Evolutionary conservation across 768 basidiomycete species (phyloP).

Genomic region (Auriscalpium vulgare): DNA sequence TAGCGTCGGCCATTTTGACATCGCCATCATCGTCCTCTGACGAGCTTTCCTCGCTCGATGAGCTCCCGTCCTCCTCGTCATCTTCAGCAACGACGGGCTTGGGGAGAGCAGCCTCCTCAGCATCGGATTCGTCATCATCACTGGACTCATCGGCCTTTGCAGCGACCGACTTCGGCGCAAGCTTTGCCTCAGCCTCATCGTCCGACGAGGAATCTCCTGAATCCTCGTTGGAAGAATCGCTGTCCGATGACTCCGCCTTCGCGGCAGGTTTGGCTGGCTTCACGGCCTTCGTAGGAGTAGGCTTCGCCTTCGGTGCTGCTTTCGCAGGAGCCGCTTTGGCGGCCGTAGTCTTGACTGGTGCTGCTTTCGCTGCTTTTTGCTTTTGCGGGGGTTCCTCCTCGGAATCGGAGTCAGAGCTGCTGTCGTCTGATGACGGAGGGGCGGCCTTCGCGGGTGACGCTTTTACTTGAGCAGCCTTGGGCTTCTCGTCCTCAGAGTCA

Average conservation of each 20-base stretch:
- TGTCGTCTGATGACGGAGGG: conserved; percentile 18
- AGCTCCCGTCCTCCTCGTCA: neutral
- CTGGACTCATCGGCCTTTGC: conserved; percentile 18
- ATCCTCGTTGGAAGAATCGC: conserved; percentile 21
- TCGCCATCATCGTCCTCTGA: conserved; percentile 39
- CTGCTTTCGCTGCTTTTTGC: conserved; percentile 2
- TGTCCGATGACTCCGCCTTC: conserved; percentile 18
- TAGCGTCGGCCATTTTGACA: conserved; percentile 47
- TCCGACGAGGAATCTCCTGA: conserved; percentile 20
- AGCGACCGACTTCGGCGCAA: conserved; percentile 6
- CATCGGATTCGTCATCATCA: conserved; percentile 18
- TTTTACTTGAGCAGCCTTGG: conserved; percentile 30
- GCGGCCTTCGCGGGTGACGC: conserved; percentile 16
- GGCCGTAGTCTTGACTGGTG: conserved; percentile 13
- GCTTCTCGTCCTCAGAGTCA: conserved; percentile 30
- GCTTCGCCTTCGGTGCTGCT: conserved; percentile 17
- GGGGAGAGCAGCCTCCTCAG: conserved; percentile 17
- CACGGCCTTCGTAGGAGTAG: neutral
- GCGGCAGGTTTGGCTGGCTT: neutral
- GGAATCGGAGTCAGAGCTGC: conserved; percentile 1
- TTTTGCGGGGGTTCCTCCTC: neutral
- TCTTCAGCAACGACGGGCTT: no score
- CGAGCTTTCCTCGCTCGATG: conserved; percentile 14
- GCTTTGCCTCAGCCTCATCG: conserved; percentile 12
- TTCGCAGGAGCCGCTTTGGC: conserved; percentile 23